These are phyloP conservation scores for Orbilia oligospora DNA, from an alignment of 2,329 filamentous ascomycete species.

Conservation along the genomic window DNA sequence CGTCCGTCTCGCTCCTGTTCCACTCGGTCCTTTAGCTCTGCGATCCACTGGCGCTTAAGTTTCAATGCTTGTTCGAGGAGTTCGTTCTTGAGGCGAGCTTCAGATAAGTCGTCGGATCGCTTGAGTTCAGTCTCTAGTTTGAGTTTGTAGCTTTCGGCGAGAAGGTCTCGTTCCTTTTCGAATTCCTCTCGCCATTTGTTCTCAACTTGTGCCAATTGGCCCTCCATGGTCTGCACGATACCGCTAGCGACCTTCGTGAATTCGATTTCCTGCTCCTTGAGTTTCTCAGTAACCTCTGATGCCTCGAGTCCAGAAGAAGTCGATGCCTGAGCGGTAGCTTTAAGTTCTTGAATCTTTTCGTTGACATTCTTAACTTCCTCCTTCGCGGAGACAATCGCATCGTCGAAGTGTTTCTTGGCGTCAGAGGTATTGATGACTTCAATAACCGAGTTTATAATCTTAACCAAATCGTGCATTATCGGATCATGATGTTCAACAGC, in stretches of 20 bases:
- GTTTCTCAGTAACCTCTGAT: conserved; percentile 72
- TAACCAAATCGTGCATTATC: conserved; percentile 91
- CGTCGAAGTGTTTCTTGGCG: conserved; percentile 74
- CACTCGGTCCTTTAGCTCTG: conserved; percentile 83
- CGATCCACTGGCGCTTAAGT: conserved; percentile 86
- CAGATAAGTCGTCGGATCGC: conserved; percentile 82
- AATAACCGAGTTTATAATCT: conserved; percentile 96
- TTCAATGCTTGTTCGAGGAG: conserved; percentile 91
- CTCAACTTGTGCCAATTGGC: conserved; percentile 84
- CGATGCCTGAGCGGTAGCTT: conserved; percentile 79
- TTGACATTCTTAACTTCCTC: conserved; percentile 83
- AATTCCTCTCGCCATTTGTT: conserved; percentile 88
- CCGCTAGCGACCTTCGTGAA: conserved; percentile 91
- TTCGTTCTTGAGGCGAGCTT: conserved; percentile 85
- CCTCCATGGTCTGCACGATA: conserved; percentile 88
- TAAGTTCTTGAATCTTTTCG: conserved; percentile 81
- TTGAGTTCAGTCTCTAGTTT: conserved; percentile 84
- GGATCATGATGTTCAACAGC: conserved; percentile 79
- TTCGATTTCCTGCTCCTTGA: conserved; percentile 73
- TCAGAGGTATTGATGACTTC: conserved; percentile 84
- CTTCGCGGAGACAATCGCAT: conserved; percentile 88
- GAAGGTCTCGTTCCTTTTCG: conserved; percentile 84
- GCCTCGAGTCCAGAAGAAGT: conserved; percentile 71
- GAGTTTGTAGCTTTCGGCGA: conserved; percentile 82
- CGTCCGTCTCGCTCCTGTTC: conserved; percentile 90